Conservation (phyloP, 768 basidiomycete species). For the Porpolomopsis calyptriformis region DNA sequence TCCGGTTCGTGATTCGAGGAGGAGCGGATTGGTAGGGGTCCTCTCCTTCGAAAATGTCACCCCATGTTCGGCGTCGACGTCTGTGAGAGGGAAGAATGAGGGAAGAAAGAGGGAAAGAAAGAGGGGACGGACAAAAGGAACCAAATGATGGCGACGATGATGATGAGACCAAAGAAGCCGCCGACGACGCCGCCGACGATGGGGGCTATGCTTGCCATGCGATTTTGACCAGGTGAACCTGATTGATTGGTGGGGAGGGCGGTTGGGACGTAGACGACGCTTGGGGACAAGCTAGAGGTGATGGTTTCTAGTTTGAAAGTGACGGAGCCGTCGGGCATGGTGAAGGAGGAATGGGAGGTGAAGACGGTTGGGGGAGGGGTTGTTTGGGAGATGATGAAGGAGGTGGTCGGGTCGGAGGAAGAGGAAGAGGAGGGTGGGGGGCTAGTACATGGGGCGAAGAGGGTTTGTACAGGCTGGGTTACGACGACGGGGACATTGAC, state of each 20-base stretch:
- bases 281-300: slow-evolving; percentile 26
- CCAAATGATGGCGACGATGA: slow-evolving; percentile 36
- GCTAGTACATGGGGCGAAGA: slow-evolving; percentile 4
- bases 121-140: slow-evolving; percentile 31
- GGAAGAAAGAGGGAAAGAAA: slow-evolving; percentile 7
- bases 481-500: slow-evolving; percentile 33
- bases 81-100: slow-evolving; percentile 21
- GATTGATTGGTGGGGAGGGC: slow-evolving; percentile 5
- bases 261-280: slow-evolving; percentile 19
- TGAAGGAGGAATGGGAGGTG: slow-evolving; percentile 24
- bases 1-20: slow-evolving; percentile 12
- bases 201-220: background rate
- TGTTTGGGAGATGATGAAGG: slow-evolving; percentile 14
- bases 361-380: slow-evolving; percentile 24
- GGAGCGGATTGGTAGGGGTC: slow-evolving; percentile 19
- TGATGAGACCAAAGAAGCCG: slow-evolving; percentile 30
- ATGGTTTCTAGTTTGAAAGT: slow-evolving; percentile 25
- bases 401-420: slow-evolving; percentile 4
- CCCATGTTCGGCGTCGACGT: slow-evolving; percentile 36
- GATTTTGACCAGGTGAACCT: slow-evolving; percentile 7
- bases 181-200: slow-evolving; percentile 5
- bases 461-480: slow-evolving; percentile 7
- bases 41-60: slow-evolving; percentile 42
- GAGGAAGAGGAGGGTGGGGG: slow-evolving; percentile 13
- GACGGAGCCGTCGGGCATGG: slow-evolving; percentile 32